Evolutionary conservation across 2,329 filamentous ascomycete genomes (phyloP).

Genomic region (Monosporascus sp.): DNA sequence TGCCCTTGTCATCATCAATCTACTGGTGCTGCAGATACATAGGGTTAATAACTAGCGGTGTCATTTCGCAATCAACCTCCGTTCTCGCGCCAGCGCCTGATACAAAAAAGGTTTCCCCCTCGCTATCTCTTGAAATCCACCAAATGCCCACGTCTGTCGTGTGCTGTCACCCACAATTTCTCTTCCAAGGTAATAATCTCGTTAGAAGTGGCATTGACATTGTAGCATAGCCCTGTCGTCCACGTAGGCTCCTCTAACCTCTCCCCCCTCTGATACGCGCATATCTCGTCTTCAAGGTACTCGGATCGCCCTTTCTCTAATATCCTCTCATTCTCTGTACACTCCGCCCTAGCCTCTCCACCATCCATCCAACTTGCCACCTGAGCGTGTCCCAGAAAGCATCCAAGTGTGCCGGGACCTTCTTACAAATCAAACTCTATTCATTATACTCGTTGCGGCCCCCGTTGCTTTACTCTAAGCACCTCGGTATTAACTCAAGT

Average conservation of each 20-base stretch:
- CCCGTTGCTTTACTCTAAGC: conserved; percentile 3
- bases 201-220: neutral
- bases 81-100: neutral
- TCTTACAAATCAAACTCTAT: conserved; percentile 2
- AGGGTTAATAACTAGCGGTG: neutral
- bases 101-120: neutral
- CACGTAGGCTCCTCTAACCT: neutral
- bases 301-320: neutral
- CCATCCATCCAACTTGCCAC: neutral
- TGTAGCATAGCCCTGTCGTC: neutral
- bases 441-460: conserved; percentile 3
- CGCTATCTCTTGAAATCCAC: neutral
- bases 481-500: conserved; percentile 7
- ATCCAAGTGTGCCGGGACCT: neutral
- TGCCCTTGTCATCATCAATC: neutral
- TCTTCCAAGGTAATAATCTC: neutral
- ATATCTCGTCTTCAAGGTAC: neutral
- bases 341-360: neutral
- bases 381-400: no score
- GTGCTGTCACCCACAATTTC: neutral
- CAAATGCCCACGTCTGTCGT: neutral
- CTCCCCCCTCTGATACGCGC: neutral
- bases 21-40: neutral
- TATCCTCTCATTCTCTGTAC: neutral
- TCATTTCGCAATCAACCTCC: neutral